These are phyloP conservation scores for Yarrowia sp. DNA, from an alignment of 805 yeast genomes.

Conservation along the genomic window DNA sequence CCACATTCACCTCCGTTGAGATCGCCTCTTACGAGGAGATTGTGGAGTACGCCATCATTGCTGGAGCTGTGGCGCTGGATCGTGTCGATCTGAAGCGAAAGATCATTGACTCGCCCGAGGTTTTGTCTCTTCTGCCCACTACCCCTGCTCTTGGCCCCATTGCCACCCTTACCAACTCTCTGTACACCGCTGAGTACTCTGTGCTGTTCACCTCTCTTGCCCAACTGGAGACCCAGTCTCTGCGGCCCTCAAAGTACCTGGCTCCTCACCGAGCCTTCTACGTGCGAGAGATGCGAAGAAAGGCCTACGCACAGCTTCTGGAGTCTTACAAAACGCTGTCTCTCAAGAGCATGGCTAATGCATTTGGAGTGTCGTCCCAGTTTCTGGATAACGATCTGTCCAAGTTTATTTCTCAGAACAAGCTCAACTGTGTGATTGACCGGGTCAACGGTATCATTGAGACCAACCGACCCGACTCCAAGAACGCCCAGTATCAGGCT, in stretches of 20 bases:
- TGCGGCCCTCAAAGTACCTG: constrained; percentile 56
- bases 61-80: constrained; percentile 80
- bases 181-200: constrained; percentile 84
- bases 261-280: constrained; percentile 77
- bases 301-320: constrained; percentile 88
- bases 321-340: constrained; percentile 92
- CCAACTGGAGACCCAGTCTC: constrained; percentile 68
- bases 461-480: constrained; percentile 94
- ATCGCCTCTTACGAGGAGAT: constrained; percentile 83
- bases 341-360: constrained; percentile 86
- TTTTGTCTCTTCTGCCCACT: constrained; percentile 71
- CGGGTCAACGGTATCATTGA: constrained; percentile 89
- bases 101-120: constrained; percentile 91
- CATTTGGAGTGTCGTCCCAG: constrained; percentile 83
- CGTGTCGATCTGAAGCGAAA: constrained; percentile 81
- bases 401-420: constrained; percentile 87
- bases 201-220: constrained; percentile 73
- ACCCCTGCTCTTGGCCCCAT: constrained; percentile 74
- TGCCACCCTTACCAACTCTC: constrained; percentile 74
- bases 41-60: constrained; percentile 79
- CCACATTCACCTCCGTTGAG: constrained; percentile 93
- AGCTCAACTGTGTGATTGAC: constrained; percentile 92
- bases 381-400: constrained; percentile 83
- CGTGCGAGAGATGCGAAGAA: constrained; percentile 88
- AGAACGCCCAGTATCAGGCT: constrained; percentile 86